Evolutionary conservation across 1,139 yeast species (phyloP).

Genomic region (Candida tetrigidarum): DNA sequence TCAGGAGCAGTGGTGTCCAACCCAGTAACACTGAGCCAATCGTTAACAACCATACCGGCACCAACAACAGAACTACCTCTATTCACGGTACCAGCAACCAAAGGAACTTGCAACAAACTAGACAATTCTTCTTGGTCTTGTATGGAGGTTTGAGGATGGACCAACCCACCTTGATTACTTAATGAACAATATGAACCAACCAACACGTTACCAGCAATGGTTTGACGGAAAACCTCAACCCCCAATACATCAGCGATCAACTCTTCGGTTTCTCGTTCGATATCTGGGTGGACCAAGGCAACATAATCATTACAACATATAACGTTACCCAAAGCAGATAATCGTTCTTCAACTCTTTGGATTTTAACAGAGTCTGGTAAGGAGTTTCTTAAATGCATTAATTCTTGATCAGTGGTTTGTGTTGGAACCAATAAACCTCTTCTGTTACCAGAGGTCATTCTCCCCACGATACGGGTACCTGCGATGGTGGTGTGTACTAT

Average conservation of each 20-base stretch:
- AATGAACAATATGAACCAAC: slow-evolving; percentile 97
- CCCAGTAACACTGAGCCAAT: slow-evolving; percentile 97
- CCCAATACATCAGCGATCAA: slow-evolving; percentile 98
- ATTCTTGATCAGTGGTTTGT: slow-evolving; percentile 98
- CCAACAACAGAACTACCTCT: slow-evolving; percentile 98
- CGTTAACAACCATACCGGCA: slow-evolving; percentile 98
- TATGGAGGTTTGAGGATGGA: slow-evolving; percentile 95
- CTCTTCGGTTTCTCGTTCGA: slow-evolving; percentile 99
- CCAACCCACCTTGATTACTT: slow-evolving; percentile 97
- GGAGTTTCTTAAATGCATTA: slow-evolving; percentile 96
- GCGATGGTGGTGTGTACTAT: slow-evolving; percentile 97
- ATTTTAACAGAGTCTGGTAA: slow-evolving; percentile 96
- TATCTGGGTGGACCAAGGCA: slow-evolving; percentile 98
- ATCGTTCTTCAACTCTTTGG: slow-evolving; percentile 97
- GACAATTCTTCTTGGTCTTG: slow-evolving; percentile 99
- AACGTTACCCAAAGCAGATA: slow-evolving; percentile 96
- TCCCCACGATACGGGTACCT: slow-evolving; percentile 96
- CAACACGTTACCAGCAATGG: slow-evolving; percentile 96
- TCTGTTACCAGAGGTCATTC: slow-evolving; percentile 99
- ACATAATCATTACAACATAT: slow-evolving; percentile 99
- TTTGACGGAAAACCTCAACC: slow-evolving; percentile 98
- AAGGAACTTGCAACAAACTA: slow-evolving; percentile 92
- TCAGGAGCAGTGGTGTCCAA: slow-evolving; percentile 99
- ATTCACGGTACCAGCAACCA: slow-evolving; percentile 98
- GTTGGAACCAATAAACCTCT: slow-evolving; percentile 97